phyloP scores from a whole-genome alignment of 495 filamentous ascomycete species.

The Penicillium paradoxum region DNA sequence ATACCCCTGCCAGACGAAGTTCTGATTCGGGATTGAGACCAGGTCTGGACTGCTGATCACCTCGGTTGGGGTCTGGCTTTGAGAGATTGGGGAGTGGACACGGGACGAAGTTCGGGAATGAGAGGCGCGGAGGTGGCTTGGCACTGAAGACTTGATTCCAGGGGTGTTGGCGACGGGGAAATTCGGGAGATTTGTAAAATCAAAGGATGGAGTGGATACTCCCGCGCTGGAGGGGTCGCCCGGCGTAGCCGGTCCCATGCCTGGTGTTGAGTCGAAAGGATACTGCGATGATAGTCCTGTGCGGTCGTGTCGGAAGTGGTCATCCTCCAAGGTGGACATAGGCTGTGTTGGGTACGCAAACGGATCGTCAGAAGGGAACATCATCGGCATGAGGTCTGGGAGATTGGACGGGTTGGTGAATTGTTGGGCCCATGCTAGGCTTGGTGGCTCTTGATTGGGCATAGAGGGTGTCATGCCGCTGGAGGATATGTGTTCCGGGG shows the following conservation, averaged over 20 bases:
- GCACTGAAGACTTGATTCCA: conserved; percentile 25
- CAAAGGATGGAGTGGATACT: conserved; percentile 24
- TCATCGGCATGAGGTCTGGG: conserved; percentile 76
- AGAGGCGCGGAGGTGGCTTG: conserved; percentile 23
- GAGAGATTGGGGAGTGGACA: conserved; percentile 34
- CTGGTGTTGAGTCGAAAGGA: conserved; percentile 13
- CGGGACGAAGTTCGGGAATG: conserved; percentile 26
- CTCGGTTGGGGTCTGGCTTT: conserved; percentile 32
- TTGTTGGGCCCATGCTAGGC: conserved; percentile 27
- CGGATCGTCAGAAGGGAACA: conserved; percentile 88
- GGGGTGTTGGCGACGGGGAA: conserved; percentile 20
- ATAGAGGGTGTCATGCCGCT: conserved; percentile 15
- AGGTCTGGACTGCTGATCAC: conserved; percentile 40
- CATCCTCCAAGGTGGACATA: conserved; percentile 58
- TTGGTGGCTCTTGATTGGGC: conserved; percentile 23
- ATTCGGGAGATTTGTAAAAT: conserved; percentile 28
- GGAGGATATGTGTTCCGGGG: conserved; percentile 22
- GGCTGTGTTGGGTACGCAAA: conserved; percentile 88
- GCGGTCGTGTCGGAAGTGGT: conserved; percentile 38
- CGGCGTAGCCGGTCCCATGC: conserved; percentile 18
- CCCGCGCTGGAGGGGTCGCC: conserved; percentile 15
- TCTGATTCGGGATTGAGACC: conserved; percentile 44
- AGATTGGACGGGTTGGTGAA: conserved; percentile 40
- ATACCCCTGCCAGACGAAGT: conserved; percentile 44
- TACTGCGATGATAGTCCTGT: conserved; percentile 13